Conservation (phyloP, 1,284 basidiomycete species). For the Porodaedalea pini region DNA sequence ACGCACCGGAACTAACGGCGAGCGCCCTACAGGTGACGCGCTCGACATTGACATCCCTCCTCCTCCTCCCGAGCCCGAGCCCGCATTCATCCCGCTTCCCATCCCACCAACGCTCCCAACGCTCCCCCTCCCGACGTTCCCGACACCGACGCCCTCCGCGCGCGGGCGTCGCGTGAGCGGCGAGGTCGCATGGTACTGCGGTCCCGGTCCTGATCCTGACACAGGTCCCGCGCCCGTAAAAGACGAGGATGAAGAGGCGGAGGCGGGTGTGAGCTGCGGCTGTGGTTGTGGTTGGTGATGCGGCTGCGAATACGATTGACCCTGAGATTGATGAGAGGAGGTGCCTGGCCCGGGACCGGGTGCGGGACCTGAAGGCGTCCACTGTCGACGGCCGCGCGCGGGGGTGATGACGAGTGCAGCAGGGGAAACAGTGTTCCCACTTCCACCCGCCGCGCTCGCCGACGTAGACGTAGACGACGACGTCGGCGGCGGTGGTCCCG, state of each 20-base stretch:
- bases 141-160: neutral
- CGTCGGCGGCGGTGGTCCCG: slow-evolving; percentile 21
- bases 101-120: neutral
- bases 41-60: neutral
- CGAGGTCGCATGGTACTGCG: neutral
- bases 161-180: neutral
- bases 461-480: slow-evolving; percentile 17
- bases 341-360: neutral
- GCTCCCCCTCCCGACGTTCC: neutral
- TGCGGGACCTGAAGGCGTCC: neutral
- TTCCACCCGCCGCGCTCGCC: slow-evolving; percentile 1
- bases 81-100: too few species aligned
- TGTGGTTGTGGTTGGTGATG: too few species aligned
- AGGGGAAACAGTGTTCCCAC: neutral
- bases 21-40: neutral
- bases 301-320: neutral
- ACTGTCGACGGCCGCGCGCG: neutral
- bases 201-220: neutral
- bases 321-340: neutral
- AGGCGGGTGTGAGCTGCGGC: neutral
- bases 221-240: neutral
- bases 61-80: neutral
- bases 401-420: slow-evolving; percentile 1
- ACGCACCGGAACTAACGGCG: neutral
- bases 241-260: neutral